These are phyloP conservation scores for Sphagnum contortum DNA, from an alignment of 225 moss, liverwort and hornwort genomes.

Conservation along the genomic window DNA sequence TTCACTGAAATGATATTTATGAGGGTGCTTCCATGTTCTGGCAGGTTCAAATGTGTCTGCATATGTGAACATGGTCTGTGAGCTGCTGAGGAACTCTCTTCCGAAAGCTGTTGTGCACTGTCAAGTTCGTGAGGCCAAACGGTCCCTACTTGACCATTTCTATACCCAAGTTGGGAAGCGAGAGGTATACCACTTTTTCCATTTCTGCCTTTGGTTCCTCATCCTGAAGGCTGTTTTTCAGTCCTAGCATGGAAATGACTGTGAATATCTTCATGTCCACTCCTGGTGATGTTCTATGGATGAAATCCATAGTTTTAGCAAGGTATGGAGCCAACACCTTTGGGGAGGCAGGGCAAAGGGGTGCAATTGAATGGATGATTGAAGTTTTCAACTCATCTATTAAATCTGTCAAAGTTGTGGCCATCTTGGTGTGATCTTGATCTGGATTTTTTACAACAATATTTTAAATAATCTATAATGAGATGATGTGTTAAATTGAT, in stretches of 20 bases:
- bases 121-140: constrained; percentile 65
- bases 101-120: constrained; percentile 59
- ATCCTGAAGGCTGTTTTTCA: background rate
- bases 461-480: too few species aligned
- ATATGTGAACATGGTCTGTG: constrained; percentile 48
- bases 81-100: constrained; percentile 38
- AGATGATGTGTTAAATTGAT: too few species aligned
- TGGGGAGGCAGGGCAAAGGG: too few species aligned
- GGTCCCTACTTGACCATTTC: constrained; percentile 46
- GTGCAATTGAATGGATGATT: too few species aligned
- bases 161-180: constrained; percentile 59
- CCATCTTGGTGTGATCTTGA: too few species aligned
- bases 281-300: background rate
- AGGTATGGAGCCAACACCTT: too few species aligned
- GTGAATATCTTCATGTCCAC: background rate
- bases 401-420: too few species aligned
- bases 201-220: background rate
- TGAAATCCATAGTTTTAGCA: too few species aligned
- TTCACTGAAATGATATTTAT: too few species aligned
- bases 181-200: constrained; percentile 21
- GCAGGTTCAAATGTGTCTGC: constrained; percentile 58
- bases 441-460: too few species aligned
- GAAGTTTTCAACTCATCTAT: too few species aligned
- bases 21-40: background rate
- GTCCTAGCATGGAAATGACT: background rate